Evolutionary conservation across 257 asterid species (phyloP), one percentile per base, ranked within the genome.

Genomic region (Plantago elongata): DNA sequence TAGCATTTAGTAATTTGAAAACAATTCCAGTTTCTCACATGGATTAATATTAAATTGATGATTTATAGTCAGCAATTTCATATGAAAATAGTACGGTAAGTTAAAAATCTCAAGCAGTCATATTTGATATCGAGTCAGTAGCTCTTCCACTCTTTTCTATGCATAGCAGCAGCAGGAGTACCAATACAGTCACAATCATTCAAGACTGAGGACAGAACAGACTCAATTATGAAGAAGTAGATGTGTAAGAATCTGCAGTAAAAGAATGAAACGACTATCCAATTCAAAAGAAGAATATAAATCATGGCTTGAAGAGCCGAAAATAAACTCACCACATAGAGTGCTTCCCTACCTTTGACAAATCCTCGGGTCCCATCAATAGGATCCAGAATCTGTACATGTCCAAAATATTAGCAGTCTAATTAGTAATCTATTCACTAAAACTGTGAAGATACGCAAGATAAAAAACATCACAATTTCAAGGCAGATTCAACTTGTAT

Each of bases 331-430:
- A 92, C 98, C 95, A 89, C 97, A 62, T 92, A 92, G 48, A 92
- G 88, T 77, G 98, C 95, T 56, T 77, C 86, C 17, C 84, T 55
- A 58, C 98, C 98, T 86, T 75, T 89, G 61, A 92, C 89, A 73
- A 92, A 92, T 67, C 98, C 98, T 57, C 95, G 81, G 51, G 97
- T 92, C 63, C 98, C 97, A 66, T 92, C 98, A 71, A 92, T 88
- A 56, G 98, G 98, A 78, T 92, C 98, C 95, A 92, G 71, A 65
- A 92, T 81, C 97, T 92, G 89, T 62, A 78, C 4, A 72, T 59
- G 61, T 40, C 22, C 37, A 65, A 16, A 67, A 61, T 69, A 42
- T 64, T 48, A 46, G 57, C 8, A 60, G 17, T 45, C 64, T 67
- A 55, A 49, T 18, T 43, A 63, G 49, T 13, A 61, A 61, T 37